Evolutionary conservation across 345 rosid species (phyloP), one percentile per base, ranked within the genome.

Genomic region (Rhizophora mangle): DNA sequence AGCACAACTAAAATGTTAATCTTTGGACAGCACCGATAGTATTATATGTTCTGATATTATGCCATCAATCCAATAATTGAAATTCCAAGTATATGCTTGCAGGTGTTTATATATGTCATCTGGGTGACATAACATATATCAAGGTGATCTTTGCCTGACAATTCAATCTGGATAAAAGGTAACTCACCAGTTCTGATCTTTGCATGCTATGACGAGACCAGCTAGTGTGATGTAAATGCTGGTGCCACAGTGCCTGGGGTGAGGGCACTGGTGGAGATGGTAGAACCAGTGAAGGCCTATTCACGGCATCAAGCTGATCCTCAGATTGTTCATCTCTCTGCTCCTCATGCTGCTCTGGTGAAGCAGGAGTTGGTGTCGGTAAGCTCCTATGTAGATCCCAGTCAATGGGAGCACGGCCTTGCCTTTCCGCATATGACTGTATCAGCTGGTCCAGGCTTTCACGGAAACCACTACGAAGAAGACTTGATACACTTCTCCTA

Each of bases 401-500:
- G 70, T 96, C 97, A 67, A 85, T 79, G 47, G 91, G 94, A 82
- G 96, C 68, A 68, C 81, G 96, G 26, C 89, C 91, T 83, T 86
- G 96, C 82, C 99, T 90, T 74, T 92, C 90, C 65, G 87, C 96
- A 72, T 96, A 92, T 49, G 98, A 90, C 72, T 92, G 96, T 78
- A 96, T 96, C 69, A 92, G 73, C 24, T 92, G 99, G 75, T 96
- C 99, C 77, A 96, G 82, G 71, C 97, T 96, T 86, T 96, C 99
- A 57, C 98, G 96, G 86, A 96, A 96, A 46, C 97, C 98, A 78
- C 99, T 96, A 53, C 91, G 88, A 79, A 96, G 91, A 74, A 96
- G 95, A 82, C 89, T 96, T 59, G 99, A 92, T 76, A 96, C 99
- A 62, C 96, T 96, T 80, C 98, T 88, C 90, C 99, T 92, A 76